These are phyloP conservation scores for Bacterosira constricta DNA, from an alignment of 108 stramenopile species.

Conservation along the genomic window DNA sequence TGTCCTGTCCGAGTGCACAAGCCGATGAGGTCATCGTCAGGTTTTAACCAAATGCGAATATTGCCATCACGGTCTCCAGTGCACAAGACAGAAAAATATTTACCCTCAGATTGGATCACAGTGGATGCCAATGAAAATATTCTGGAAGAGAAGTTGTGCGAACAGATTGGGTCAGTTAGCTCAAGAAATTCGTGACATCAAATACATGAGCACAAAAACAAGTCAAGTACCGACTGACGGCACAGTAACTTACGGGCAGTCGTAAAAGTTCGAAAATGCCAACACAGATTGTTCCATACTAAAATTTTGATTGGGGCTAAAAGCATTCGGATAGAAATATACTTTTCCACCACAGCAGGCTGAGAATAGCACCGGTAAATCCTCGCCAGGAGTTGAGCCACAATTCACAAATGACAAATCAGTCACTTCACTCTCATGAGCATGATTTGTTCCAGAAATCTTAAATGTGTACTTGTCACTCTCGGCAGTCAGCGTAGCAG, in stretches of 20 bases:
- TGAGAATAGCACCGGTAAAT: slow-evolving; percentile 9
- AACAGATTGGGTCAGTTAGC: too few relatives aligned
- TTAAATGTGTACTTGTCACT: slow-evolving; percentile 11
- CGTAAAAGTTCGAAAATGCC: slow-evolving; percentile 22
- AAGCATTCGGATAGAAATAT: slow-evolving; percentile 34
- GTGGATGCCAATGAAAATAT: slow-evolving; percentile 40
- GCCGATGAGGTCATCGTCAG: neutral
- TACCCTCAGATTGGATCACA: slow-evolving; percentile 3
- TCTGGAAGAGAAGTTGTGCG: too few relatives aligned
- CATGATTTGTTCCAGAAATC: slow-evolving; percentile 15
- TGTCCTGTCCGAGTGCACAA: neutral
- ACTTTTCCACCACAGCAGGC: slow-evolving; percentile 25
- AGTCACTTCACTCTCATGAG: slow-evolving; percentile 37
- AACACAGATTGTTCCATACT: slow-evolving; percentile 24
- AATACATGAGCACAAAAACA: too few relatives aligned
- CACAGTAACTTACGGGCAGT: too few relatives aligned
- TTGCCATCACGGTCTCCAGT: slow-evolving; percentile 34
- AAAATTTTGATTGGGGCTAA: slow-evolving; percentile 7
- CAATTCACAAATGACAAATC: slow-evolving; percentile 20
- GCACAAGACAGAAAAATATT: slow-evolving; percentile 17
- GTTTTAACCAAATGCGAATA: slow-evolving; percentile 25
- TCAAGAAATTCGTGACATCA: too few relatives aligned
- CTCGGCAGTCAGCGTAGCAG: slow-evolving; percentile 16
- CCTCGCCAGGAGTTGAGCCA: neutral
- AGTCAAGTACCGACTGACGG: too few relatives aligned